Evolutionary conservation across 139 green algal species (phyloP), one percentile per base, ranked within the genome.

Genomic region (Chlorella sp.): DNA sequence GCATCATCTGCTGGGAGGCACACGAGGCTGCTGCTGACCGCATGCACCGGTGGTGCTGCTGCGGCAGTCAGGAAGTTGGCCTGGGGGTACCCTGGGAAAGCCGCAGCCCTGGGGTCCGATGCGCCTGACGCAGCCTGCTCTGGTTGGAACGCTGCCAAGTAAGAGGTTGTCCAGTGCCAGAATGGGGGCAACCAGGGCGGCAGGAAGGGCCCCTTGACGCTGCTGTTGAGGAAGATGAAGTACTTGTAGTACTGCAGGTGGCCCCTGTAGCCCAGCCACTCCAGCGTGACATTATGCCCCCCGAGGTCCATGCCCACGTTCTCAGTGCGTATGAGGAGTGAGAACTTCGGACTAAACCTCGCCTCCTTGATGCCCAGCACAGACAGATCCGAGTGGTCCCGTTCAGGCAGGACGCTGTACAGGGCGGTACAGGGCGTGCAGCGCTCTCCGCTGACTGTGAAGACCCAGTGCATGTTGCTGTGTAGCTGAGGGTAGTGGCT

Each of bases 131-230:
- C n/a, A n/a, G n/a, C n/a, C n/a, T n/a, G n/a, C n/a, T n/a, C n/a
- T n/a, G n/a, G n/a, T n/a, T n/a, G n/a, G n/a, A n/a, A n/a, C n/a
- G n/a, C n/a, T n/a, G n/a, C n/a, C n/a, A n/a, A n/a, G n/a, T n/a
- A n/a, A n/a, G n/a, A n/a, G n/a, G n/a, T n/a, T n/a, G 87, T 86
- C 90, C 90, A 95, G 75, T 93, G 88, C 87, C 87, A 95, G 22
- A 62, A 66, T 1, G 61, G 34, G 0, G 87, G 88, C 78, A 90
- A 77, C 64, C 86, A 89, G 26, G 69, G 33, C 0, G 85, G 84
- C 23, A 76, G 62, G 68, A 91, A 90, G 1, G 88, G 88, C 0
- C 88, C 88, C 36, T 85, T 85, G 17, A 83, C 77, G 35, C 69
- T 83, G 74, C 66, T 82, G 77, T 93, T 93, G 42, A 93, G 49